A percentile compares a stretch with the other conserved stretches of the same genome.
phyloP scores from a whole-genome alignment of 257 asterid species.

The Petunia secreta region DNA sequence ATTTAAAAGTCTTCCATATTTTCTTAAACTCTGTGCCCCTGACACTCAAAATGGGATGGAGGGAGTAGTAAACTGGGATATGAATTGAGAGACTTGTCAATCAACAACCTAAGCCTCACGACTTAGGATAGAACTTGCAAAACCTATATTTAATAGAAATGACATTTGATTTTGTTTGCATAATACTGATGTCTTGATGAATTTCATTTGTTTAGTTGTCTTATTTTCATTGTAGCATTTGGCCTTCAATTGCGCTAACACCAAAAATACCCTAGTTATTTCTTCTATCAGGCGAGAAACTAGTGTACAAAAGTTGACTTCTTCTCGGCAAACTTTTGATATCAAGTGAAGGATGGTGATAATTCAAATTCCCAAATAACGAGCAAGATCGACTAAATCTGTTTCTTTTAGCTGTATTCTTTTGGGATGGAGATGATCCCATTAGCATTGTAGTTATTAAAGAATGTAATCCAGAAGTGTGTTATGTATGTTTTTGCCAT shows the following conservation, averaged over 20 bases:
- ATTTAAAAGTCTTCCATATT: too few species aligned
- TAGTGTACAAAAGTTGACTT: background rate
- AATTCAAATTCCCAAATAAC: conserved; percentile 4
- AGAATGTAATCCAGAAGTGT: background rate
- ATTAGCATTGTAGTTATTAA: background rate
- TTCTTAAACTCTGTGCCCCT: too few species aligned
- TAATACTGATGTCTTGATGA: background rate
- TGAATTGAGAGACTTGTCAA: background rate
- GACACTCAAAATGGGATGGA: too few species aligned
- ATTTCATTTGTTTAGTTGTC: background rate
- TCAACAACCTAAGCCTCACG: background rate
- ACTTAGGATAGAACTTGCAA: background rate
- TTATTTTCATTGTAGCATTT: background rate
- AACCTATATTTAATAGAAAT: background rate
- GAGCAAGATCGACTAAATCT: conserved; percentile 9
- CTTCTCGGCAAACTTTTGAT: background rate
- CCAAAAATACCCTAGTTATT: background rate
- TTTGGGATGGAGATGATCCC: background rate
- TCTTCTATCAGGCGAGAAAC: background rate
- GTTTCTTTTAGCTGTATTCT: background rate
- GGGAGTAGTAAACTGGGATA: too few species aligned
- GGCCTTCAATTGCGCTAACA: background rate
- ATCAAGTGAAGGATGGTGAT: background rate
- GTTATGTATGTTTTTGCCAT: background rate
- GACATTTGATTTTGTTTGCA: background rate